Conservation (phyloP, 441 rosid species). For the Croton laevigatus region DNA sequence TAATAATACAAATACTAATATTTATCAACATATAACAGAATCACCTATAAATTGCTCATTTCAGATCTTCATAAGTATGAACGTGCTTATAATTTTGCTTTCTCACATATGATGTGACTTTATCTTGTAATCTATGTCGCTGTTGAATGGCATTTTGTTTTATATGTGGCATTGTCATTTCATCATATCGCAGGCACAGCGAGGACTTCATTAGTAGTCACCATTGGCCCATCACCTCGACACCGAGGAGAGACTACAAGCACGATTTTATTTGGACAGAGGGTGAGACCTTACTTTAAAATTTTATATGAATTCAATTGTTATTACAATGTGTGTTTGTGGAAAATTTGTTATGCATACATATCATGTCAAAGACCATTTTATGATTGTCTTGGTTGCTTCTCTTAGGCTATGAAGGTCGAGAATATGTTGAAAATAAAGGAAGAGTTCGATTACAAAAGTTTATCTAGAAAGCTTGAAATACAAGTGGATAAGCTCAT, state of each 20-base stretch:
- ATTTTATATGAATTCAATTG: neutral
- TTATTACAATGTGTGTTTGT: neutral
- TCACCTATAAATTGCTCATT: constrained; percentile 6
- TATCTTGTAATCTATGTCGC: neutral
- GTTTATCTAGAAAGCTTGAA: constrained; percentile 91
- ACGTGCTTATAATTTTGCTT: neutral
- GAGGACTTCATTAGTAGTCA: constrained; percentile 90
- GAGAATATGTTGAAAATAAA: constrained; percentile 98
- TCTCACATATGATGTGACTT: constrained; percentile 4
- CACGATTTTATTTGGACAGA: constrained; percentile 97
- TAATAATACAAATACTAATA: neutral
- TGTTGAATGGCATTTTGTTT: neutral
- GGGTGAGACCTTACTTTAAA: constrained; percentile 46
- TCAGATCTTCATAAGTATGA: neutral
- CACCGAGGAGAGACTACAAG: constrained; percentile 99
- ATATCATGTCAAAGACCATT: neutral
- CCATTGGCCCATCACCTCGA: constrained; percentile 98
- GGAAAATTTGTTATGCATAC: neutral
- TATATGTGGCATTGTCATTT: constrained; percentile 12
- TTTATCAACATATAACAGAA: constrained; percentile 4
- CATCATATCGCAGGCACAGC: constrained; percentile 72
- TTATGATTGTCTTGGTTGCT: constrained; percentile 9
- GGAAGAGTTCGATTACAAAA: constrained; percentile 98
- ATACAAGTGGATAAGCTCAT: constrained; percentile 88
- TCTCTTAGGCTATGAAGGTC: constrained; percentile 91